Percentiles rank a stretch among this genome's conserved stretches.
Conservation (phyloP, 805 yeast species). For the Metschnikowia corniflorae region DNA sequence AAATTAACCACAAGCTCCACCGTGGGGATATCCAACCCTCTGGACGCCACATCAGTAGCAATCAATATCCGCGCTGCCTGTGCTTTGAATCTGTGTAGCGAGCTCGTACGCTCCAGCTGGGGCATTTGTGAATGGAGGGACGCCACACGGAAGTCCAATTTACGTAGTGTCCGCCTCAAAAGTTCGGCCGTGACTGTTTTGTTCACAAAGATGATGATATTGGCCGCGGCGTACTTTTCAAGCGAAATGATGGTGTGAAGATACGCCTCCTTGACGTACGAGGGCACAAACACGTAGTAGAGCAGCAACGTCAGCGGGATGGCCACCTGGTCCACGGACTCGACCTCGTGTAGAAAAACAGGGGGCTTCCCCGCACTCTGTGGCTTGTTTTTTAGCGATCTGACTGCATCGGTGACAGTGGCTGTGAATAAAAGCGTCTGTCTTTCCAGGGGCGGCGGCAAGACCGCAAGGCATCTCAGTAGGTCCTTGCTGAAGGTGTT, state of each 20-base stretch:
- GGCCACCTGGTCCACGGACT: conserved; percentile 68
- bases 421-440: conserved; percentile 94
- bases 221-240: conserved; percentile 58
- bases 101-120: conserved; percentile 85
- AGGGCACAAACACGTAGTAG: conserved; percentile 73
- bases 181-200: conserved; percentile 88
- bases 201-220: conserved; percentile 87
- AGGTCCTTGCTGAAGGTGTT: conserved; percentile 80
- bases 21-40: conserved; percentile 95
- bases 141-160: conserved; percentile 75
- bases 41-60: conserved; percentile 95
- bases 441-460: conserved; percentile 70
- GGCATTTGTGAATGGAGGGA: conserved; percentile 94
- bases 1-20: conserved; percentile 88
- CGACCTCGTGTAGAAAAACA: conserved; percentile 71
- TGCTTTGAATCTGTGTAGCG: conserved; percentile 89
- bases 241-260: conserved; percentile 63
- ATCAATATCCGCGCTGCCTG: conserved; percentile 89
- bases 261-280: conserved; percentile 87
- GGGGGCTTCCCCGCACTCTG: conserved; percentile 52
- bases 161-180: conserved; percentile 69
- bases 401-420: conserved; percentile 89
- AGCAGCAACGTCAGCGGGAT: conserved; percentile 71
- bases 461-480: conserved; percentile 60
- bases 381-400: conserved; percentile 66